Evolutionary conservation across 768 basidiomycete genomes (phyloP), one percentile per base, ranked within the genome.

Genomic region (Russula sp.): DNA sequence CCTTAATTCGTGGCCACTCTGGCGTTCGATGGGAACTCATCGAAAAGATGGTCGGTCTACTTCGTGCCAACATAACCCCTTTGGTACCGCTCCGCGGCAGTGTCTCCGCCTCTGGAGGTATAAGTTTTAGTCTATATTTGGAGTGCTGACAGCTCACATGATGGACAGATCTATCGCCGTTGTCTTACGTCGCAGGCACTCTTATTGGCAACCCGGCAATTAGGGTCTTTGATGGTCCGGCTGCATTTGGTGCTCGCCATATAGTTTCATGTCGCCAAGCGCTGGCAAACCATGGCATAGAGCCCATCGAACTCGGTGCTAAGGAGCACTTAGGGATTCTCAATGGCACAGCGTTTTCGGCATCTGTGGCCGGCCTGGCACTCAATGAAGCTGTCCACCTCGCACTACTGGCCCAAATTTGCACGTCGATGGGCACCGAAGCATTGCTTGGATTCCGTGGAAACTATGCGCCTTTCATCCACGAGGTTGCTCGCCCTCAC

Each of bases 311-410:
- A 29, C 81, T 90, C 18, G 81, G 78, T 3, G 85, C 84, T 16
- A 91, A 91, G 72, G 89, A 91, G 57, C 88, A 89, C 65, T 79
- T 90, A 14, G 90, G 89, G 13, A 82, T 91, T 55, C 73, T 90
- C 45, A 94, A 94, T 70, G 93, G 92, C 53, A 92, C 91, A 1
- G 88, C 90, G 0, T 92, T 92, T 73, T 88, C 87, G 38, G 84
- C 91, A 0, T 84, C 88, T 7, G 81, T 90, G n/a, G 87, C 83
- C 5, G 78, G 86, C 7, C 78, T 94, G 16, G 88, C 86, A 9
- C 73, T 91, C 56, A 81, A 84, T 66, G 88, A 90, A 51, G 84
- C 88, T 18, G 81, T 84, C 39, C 85, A 86, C 61, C 75, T 88
- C 39, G 81, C 81, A 9, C 72, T 89, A 25, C 77, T 88, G 20